phyloP scores from a whole-genome alignment of 179 eudicot species.

The Vitellaria paradoxa region DNA sequence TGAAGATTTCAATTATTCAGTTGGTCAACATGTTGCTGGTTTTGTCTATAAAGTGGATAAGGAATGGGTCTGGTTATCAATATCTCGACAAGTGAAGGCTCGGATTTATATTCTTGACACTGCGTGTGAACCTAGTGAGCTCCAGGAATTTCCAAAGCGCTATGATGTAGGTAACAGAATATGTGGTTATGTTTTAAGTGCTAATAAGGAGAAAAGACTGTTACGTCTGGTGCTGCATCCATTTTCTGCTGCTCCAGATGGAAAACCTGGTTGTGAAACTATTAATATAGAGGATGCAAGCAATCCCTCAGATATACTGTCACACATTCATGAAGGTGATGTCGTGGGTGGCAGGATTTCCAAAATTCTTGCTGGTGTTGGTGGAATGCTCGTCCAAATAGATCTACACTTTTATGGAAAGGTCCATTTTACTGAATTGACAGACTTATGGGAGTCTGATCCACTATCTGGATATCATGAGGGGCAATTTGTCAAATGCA shows the following conservation, averaged over 20 bases:
- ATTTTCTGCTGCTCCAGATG: conserved; percentile 32
- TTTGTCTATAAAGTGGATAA: conserved; percentile 82
- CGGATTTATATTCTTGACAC: conserved; percentile 85
- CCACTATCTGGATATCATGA: conserved; percentile 72
- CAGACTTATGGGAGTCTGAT: conserved; percentile 53
- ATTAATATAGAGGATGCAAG: conserved; percentile 18
- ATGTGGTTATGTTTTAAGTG: conserved; percentile 58
- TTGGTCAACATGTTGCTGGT: conserved; percentile 71
- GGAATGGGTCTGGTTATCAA: conserved; percentile 86
- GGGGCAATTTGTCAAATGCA: conserved; percentile 88
- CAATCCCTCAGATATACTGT: conserved; percentile 24
- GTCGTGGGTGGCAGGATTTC: conserved; percentile 82
- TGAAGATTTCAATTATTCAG: conserved; percentile 52
- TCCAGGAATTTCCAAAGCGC: conserved; percentile 65
- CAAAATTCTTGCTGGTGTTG: conserved; percentile 73
- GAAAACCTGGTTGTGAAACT: conserved; percentile 18
- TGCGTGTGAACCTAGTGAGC: conserved; percentile 66
- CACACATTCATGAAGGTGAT: conserved; percentile 60
- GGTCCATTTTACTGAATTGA: conserved; percentile 83
- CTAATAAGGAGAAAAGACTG: conserved; percentile 56
- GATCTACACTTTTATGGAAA: conserved; percentile 85
- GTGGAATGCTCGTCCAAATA: conserved; percentile 83
- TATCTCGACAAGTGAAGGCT: conserved; percentile 74
- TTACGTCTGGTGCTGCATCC: conserved; percentile 59
- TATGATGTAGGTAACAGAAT: conserved; percentile 55